Evolutionary conservation across 2,329 filamentous ascomycete species (phyloP), one percentile per base, ranked within the genome.

Genomic region (Talaromyces piceae): DNA sequence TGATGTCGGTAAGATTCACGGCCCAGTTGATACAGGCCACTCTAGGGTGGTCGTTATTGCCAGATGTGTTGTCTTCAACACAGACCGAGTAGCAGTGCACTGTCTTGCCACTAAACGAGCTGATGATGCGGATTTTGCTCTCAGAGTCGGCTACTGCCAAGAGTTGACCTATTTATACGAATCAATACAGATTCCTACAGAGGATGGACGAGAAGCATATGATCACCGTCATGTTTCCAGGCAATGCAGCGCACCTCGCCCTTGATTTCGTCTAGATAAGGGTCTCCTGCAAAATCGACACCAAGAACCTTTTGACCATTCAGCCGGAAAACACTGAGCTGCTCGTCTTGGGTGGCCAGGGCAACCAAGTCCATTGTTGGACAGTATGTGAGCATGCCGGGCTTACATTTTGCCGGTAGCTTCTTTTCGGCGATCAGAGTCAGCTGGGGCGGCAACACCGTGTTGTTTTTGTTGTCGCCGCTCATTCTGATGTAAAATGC

Each of bases 131-230:
- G 18, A 93, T 81, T 5, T 80, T 80, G 25, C 87, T 87, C 72
- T 95, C 88, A 58, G 81, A 88, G 83, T 88, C 95, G 43, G 83
- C 88, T 12, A 93, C 81, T 12, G 89, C 89, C 50, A 96, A 77
- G 39, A 88, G 82, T 56, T 88, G 85, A 22, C 67, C 66, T 69
- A 27, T 26, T 22, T 2, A 16, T 9, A 27, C n/a, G 26, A 45
- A 28, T 52, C 13, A 52, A 45, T 22, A 12, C 11, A 47, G 37
- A 5, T n/a, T 13, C 13, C 6, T 47, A 37, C 25, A 28, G 7
- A 44, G 12, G 45, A 23, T 12, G 23, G 30, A 41, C 9, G 12
- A 20, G 37, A 22, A 39, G 13, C 37, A 12, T 16, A 22, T 12
- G n/a, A 26, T 25, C 62, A 86, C 85, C 85, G 62, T 87, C 83